Percentiles rank a stretch among this genome's conserved stretches.
Conservation (phyloP, 305 asterid genomes). For the Fraxinus latifolia region DNA sequence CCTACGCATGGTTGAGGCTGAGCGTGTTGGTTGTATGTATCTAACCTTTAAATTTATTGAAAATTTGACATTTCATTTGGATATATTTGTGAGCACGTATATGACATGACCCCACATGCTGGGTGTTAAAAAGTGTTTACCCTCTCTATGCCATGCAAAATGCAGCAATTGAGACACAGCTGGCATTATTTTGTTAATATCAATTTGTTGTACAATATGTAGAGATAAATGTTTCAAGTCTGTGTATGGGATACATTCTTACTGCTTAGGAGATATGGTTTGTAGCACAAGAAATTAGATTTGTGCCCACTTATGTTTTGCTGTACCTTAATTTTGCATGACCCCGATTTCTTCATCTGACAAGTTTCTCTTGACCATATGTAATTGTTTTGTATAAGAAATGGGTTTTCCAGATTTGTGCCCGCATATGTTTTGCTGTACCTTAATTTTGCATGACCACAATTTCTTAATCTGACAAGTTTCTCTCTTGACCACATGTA, state of each 20-base stretch:
- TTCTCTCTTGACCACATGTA: neutral
- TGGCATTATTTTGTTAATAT: neutral
- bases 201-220: neutral
- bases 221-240: neutral
- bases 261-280: neutral
- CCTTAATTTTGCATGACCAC: neutral
- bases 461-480: neutral
- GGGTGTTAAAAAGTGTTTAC: neutral
- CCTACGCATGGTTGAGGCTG: constrained; percentile 87
- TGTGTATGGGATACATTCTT: neutral
- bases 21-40: constrained; percentile 75
- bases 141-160: neutral
- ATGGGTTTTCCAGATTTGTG: too few relatives aligned
- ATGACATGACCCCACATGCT: neutral
- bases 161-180: neutral
- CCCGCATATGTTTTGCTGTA: neutral
- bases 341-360: neutral
- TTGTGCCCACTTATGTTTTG: neutral
- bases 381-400: too few relatives aligned
- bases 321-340: neutral
- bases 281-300: neutral
- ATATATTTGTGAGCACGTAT: neutral
- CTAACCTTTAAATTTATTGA: neutral
- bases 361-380: neutral
- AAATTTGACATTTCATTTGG: neutral